Evolutionary conservation across 2,329 filamentous ascomycete genomes (phyloP), one percentile per base, ranked within the genome.

Genomic region (Xylariaceae sp.): DNA sequence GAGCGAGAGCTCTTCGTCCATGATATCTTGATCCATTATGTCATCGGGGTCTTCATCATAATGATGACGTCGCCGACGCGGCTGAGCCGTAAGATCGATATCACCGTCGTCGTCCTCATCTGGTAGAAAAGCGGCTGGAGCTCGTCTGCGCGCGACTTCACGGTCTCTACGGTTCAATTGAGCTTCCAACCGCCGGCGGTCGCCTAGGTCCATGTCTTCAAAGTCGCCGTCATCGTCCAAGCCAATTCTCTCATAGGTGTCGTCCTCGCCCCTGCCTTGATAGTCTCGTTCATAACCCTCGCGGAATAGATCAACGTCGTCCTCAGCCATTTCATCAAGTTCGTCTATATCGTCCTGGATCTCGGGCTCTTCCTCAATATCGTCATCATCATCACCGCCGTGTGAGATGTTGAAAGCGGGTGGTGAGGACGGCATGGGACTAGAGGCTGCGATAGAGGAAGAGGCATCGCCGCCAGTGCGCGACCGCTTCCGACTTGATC

Each of bases 1-100:
- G 0, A 97, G 82, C 1, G 92, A 92, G 16, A 99, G 82, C 72
- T 97, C 92, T 71, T 96, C 93, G 60, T 95, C 90, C 89, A 97
- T 93, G 60, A 96, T 92, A 67, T 97, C 91, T 41, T 88, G 90
- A 53, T 87, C 90, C 85, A 96, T 92, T 57, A 92, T 88, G 62
- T 96, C 92, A 61, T 97, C 92, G 10, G 88, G 86, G 33, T 96
- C 92, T 73, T 99, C 95, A 61, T 99, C 94, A 68, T 97, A 99
- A 64, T 89, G 85, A 73, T 94, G 90, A 63, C 94, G 86, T 46
- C 91, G 86, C 61, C 93, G 86, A 49, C 92, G 86, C 18, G 90
- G 91, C 71, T 96, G 92, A 21, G 87, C 85, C 18, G 91, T 91
- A 18, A 97, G 80, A 68, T 97, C 92, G 57, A 92, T 80, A 51